phyloP scores from a whole-genome alignment of 768 basidiomycete genomes.

The Psilocybe cubensis region DNA sequence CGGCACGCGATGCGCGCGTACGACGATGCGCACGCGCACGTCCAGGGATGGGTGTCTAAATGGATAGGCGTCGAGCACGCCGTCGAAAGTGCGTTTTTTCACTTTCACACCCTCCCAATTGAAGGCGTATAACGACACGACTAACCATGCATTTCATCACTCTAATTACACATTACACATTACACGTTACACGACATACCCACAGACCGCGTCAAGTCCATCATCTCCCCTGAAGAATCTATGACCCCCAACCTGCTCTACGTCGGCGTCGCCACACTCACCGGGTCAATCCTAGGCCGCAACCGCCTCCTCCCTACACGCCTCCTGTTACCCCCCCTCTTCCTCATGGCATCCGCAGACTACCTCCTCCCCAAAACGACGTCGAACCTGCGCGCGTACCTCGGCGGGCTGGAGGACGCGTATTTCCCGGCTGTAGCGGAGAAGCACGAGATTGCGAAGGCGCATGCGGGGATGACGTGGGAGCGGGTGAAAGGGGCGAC shows the following conservation, averaged over 20 bases:
- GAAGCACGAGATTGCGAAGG: conserved; percentile 66
- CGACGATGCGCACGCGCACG: conserved; percentile 58
- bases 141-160: too few species aligned
- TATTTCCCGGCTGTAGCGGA: conserved; percentile 73
- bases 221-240: conserved; percentile 79
- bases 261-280: conserved; percentile 85
- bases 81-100: conserved; percentile 72
- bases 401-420: conserved; percentile 68
- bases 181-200: not conserved
- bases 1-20: conserved; percentile 60
- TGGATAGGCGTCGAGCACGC: conserved; percentile 89
- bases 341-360: conserved; percentile 68
- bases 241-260: conserved; percentile 91
- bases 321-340: conserved; percentile 72
- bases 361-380: conserved; percentile 91
- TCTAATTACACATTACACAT: too few species aligned
- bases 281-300: conserved; percentile 85
- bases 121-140: too few species aligned
- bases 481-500: conserved; percentile 57
- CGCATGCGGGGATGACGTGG: conserved; percentile 64
- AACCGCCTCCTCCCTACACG: conserved; percentile 74
- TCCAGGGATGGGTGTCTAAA: conserved; percentile 72
- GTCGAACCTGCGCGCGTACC: conserved; percentile 66
- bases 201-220: conserved; percentile 81
- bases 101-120: too few species aligned